Conservation (phyloP, 2,329 filamentous ascomycete species). For the Neopestalotiopsis rosae region DNA sequence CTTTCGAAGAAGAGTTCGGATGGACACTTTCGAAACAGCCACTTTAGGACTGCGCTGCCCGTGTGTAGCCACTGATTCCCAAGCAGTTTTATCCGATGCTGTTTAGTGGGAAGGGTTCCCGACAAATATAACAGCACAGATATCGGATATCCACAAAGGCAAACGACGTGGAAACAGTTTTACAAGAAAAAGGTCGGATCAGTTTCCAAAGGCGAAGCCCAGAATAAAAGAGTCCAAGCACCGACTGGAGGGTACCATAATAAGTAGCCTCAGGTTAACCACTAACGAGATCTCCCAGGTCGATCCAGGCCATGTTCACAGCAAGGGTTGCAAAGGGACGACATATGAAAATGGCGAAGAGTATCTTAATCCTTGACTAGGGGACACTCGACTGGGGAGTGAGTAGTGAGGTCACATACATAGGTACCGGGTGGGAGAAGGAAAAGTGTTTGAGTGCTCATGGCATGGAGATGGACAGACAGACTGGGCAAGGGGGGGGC, state of each 20-base stretch:
- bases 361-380: background rate
- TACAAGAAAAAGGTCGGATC: background rate
- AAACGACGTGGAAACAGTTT: background rate
- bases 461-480: background rate
- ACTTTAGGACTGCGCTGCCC: background rate
- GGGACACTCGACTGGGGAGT: background rate
- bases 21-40: too few species aligned
- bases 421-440: background rate
- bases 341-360: background rate
- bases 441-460: background rate
- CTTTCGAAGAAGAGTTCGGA: background rate
- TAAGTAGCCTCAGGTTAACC: background rate
- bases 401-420: background rate
- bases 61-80: background rate
- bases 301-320: background rate
- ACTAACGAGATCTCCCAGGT: background rate
- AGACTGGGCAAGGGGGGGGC: background rate
- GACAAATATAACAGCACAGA: background rate
- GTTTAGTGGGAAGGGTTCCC: background rate
- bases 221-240: background rate
- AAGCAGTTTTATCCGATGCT: background rate
- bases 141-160: background rate
- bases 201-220: background rate
- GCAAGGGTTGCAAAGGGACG: background rate
- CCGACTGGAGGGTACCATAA: background rate